phyloP scores from a whole-genome alignment of 176 grass and related monocot genomes.

The Oryza glaberrima region DNA sequence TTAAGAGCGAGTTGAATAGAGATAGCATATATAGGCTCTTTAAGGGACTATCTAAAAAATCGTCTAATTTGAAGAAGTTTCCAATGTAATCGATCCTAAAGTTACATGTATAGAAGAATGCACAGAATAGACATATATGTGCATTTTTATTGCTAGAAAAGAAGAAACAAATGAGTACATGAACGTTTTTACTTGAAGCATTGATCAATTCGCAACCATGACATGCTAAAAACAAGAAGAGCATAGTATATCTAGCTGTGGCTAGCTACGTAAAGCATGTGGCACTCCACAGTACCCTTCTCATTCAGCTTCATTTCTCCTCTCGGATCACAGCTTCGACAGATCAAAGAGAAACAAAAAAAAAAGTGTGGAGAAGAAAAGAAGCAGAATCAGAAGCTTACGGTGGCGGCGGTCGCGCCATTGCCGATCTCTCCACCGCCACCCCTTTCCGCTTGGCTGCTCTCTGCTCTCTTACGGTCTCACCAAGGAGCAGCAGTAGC shows the following conservation, averaged over 20 bases:
- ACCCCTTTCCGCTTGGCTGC: neutral
- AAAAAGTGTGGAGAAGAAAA: slow-evolving; percentile 22
- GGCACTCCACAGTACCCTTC: slow-evolving; percentile 7
- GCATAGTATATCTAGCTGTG: no score
- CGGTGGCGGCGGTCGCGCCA: neutral
- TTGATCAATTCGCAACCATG: slow-evolving; percentile 20
- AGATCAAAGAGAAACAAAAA: neutral
- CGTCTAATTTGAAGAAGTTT: neutral
- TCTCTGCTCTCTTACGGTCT: neutral
- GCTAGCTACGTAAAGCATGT: neutral
- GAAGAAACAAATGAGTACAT: slow-evolving; percentile 38
- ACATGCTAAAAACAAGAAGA: slow-evolving; percentile 4
- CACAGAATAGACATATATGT: neutral
- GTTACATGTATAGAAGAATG: neutral
- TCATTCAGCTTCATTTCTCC: slow-evolving; percentile 47
- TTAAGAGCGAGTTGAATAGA: neutral
- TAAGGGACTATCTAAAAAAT: no score
- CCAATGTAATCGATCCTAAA: neutral
- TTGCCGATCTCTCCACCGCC: neutral
- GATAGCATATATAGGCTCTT: neutral
- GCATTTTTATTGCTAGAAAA: slow-evolving; percentile 32
- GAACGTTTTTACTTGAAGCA: slow-evolving; percentile 38
- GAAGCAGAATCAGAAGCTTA: slow-evolving; percentile 48
- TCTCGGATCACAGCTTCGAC: neutral
- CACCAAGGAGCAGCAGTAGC: neutral